A percentile compares a stretch with the other conserved stretches of the same genome.
These are phyloP conservation scores for Cadophora malorum DNA, from an alignment of 2,329 filamentous ascomycete species.

Conservation along the genomic window DNA sequence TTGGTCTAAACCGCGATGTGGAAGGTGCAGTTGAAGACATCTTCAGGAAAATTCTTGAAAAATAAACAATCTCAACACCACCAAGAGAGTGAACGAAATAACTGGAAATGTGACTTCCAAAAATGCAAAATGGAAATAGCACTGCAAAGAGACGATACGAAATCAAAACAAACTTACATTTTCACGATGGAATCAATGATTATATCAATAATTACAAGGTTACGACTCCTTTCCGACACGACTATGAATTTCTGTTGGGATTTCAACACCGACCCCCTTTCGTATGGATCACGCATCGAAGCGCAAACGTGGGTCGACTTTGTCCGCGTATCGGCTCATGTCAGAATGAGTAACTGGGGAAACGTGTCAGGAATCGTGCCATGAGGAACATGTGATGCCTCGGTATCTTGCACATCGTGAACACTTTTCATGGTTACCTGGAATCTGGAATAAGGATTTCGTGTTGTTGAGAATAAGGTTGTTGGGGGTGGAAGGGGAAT, in stretches of 20 bases:
- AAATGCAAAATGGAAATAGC: background rate
- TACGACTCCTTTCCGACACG: background rate
- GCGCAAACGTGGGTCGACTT: constrained; percentile 8
- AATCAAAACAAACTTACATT: background rate
- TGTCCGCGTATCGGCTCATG: background rate
- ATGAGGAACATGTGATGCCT: constrained; percentile 4
- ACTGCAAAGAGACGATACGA: background rate
- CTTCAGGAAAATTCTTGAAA: background rate
- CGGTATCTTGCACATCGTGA: background rate
- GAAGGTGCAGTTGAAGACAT: constrained; percentile 3
- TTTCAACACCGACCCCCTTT: constrained; percentile 6
- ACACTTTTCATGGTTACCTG: background rate
- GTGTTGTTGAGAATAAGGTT: background rate
- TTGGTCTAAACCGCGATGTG: background rate
- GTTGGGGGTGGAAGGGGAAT: background rate
- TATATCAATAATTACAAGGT: background rate
- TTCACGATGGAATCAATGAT: background rate
- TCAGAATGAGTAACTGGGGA: background rate
- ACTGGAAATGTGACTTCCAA: background rate
- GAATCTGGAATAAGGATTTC: background rate
- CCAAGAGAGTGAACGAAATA: background rate
- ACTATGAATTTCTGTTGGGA: constrained; percentile 8
- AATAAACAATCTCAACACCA: background rate
- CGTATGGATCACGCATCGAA: background rate
- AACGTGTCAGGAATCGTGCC: background rate